A percentile compares a stretch with the other conserved stretches of the same genome.
Conservation (phyloP, 1,284 basidiomycete species). For the Apiotrichum mycotoxinovorans region DNA sequence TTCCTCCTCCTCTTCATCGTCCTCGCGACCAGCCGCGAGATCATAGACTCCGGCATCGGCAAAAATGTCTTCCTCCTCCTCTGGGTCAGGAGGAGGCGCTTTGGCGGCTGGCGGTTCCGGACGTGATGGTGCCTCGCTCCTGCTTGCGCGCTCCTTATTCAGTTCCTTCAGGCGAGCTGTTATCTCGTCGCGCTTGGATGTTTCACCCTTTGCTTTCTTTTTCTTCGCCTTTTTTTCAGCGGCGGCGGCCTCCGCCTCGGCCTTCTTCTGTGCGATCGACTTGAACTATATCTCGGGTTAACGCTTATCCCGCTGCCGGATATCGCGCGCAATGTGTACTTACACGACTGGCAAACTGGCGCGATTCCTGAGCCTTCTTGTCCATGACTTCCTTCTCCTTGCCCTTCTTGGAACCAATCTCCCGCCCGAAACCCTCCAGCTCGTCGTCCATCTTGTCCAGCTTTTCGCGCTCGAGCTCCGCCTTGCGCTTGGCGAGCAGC, state of each 20-base stretch:
- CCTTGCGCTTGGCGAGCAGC: constrained; percentile 76
- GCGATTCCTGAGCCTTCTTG: background rate
- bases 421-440: constrained; percentile 57
- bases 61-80: constrained; percentile 66
- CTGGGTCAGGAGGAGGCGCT: constrained; percentile 8
- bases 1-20: constrained; percentile 28
- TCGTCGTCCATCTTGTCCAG: constrained; percentile 67
- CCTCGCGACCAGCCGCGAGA: constrained; percentile 53
- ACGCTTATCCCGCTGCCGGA: background rate
- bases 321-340: background rate
- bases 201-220: constrained; percentile 23
- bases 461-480: constrained; percentile 55
- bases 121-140: background rate
- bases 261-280: constrained; percentile 39
- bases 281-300: constrained; percentile 39
- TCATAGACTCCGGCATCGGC: constrained; percentile 78
- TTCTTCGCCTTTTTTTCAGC: constrained; percentile 27
- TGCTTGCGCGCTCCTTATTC: background rate
- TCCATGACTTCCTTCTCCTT: constrained; percentile 8
- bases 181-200: background rate
- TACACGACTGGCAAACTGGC: background rate
- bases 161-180: background rate
- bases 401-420: constrained; percentile 4
- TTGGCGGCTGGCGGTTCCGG: background rate
- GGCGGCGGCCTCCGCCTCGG: constrained; percentile 23